These are phyloP conservation scores for Colletotrichum simmondsii DNA, from an alignment of 2,329 filamentous ascomycete genomes.

Conservation along the genomic window DNA sequence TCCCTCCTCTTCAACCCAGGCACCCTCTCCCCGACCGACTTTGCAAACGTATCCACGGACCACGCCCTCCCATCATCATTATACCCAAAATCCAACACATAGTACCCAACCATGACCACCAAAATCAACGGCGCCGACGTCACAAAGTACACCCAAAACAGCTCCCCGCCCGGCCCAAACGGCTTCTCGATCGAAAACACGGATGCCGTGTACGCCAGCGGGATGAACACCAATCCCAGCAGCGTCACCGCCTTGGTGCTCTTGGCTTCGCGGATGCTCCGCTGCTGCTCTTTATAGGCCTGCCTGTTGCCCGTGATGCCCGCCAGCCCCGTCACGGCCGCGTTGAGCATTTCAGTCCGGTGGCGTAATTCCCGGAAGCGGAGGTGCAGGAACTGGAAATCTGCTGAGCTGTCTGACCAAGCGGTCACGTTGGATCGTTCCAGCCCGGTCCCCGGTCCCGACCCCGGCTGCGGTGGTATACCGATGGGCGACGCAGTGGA, in stretches of 20 bases:
- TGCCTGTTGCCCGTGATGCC: conserved; percentile 40
- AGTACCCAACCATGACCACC: conserved; percentile 35
- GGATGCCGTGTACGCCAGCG: conserved; percentile 36
- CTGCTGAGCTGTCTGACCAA: conserved; percentile 36
- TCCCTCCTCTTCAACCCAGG: background rate
- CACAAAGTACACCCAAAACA: conserved; percentile 39
- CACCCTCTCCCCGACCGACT: conserved; percentile 4
- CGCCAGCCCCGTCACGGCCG: conserved; percentile 38
- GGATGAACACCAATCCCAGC: conserved; percentile 39
- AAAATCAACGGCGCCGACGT: conserved; percentile 36
- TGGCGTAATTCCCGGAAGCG: conserved; percentile 39
- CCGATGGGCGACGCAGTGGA: background rate
- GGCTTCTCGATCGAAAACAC: conserved; percentile 39
- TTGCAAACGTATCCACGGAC: conserved; percentile 32
- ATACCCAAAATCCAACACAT: conserved; percentile 38
- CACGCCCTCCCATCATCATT: conserved; percentile 37
- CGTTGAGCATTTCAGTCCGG: conserved; percentile 38
- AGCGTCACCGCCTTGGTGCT: conserved; percentile 39
- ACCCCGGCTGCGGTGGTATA: background rate
- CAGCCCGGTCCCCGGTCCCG: background rate
- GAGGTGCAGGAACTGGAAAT: conserved; percentile 38
- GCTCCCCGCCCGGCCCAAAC: conserved; percentile 33
- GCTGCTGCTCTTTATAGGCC: conserved; percentile 38
- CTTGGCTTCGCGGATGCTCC: conserved; percentile 39
- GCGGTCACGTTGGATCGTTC: background rate